These are phyloP conservation scores for Leishmania gerbilli DNA, from an alignment of 208 protist species.

Conservation along the genomic window DNA sequence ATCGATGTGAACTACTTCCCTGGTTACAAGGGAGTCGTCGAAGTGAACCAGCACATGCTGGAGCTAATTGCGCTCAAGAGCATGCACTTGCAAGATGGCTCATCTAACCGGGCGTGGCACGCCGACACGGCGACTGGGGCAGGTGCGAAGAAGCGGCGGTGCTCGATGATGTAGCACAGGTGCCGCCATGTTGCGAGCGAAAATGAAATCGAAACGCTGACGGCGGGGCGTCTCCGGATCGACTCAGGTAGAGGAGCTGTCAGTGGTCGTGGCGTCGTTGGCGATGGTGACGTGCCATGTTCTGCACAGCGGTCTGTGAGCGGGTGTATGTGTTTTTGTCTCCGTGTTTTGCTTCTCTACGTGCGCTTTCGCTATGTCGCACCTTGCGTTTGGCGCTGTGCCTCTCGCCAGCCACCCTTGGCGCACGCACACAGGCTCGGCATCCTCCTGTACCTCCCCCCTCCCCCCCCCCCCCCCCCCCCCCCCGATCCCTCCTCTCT, in stretches of 20 bases:
- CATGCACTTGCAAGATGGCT: not conserved
- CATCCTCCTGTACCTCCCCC: not conserved
- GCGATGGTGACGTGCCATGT: not conserved
- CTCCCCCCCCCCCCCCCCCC: not conserved
- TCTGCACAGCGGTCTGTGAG: not conserved
- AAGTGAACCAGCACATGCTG: constrained; percentile 50
- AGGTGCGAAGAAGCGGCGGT: constrained; percentile 14
- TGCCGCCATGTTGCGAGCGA: not conserved
- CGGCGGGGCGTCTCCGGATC: not conserved
- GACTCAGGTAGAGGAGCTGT: not conserved
- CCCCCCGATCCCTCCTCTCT: not conserved
- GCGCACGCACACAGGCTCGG: not conserved
- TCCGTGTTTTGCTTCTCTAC: not conserved
- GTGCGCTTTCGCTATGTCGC: not conserved
- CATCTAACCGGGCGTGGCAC: not conserved
- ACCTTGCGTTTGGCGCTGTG: not conserved
- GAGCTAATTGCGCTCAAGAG: constrained; percentile 35
- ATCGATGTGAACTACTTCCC: constrained; percentile 92
- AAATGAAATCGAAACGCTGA: not conserved
- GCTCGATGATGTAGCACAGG: constrained; percentile 11
- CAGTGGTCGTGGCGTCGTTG: not conserved
- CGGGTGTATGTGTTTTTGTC: not conserved
- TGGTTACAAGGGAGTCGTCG: constrained; percentile 62
- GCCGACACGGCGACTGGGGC: not conserved
- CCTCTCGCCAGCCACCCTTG: not conserved